Base-by-base conservation (phyloP, 2,329 filamentous ascomycete genomes). In the Phoma sp. region DNA sequence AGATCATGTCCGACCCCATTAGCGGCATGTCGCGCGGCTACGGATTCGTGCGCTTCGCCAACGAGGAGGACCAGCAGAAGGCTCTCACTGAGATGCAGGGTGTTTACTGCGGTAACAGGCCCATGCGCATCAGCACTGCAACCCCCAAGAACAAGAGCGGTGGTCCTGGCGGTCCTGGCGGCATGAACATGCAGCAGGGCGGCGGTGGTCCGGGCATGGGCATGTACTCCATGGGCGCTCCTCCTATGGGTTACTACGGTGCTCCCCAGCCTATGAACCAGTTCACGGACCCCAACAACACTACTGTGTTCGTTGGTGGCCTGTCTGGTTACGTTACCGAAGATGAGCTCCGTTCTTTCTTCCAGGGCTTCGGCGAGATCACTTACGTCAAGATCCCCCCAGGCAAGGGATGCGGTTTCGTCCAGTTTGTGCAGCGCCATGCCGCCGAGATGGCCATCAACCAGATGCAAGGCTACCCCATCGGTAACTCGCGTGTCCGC, bases 401-500 rank as follows among this genome's bases (percentile, higher is more conserved):
- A 63, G 95, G 95, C 81, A 99, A 99, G 86, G 95, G 95, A 67
- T 99, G 95, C 73, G 95, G 95, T 55, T 99, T 99, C 74, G 95
- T 99, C 56, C 95, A 99, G 79, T 99, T 99, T 70, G 95, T 99
- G 53, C 95, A 99, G 81, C 92, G 95, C 65, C 95, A 99, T 73
- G 95, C 95, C 48, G 95, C 95, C 13, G 95, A 99, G 82, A 99
- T 99, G 95, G 95, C 95, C 67, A 99, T 99, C 85, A 99, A 99
- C 81, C 95, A 99, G 81, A 99, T 99, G 95, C 95, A 99, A 80
- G 95, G 95, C 58, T 99, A 99, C 76, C 95, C 95, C 22, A 99
- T 99, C 71, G 95, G 95, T 51, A 99, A 99, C 84, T 98, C 94
- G 41, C 92, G 95, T 64, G 95, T 99, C 57, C 92, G 95, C 71